Evolutionary conservation across 805 yeast genomes (phyloP), one percentile per base, ranked within the genome.

Genomic region (Pichia insulana): DNA sequence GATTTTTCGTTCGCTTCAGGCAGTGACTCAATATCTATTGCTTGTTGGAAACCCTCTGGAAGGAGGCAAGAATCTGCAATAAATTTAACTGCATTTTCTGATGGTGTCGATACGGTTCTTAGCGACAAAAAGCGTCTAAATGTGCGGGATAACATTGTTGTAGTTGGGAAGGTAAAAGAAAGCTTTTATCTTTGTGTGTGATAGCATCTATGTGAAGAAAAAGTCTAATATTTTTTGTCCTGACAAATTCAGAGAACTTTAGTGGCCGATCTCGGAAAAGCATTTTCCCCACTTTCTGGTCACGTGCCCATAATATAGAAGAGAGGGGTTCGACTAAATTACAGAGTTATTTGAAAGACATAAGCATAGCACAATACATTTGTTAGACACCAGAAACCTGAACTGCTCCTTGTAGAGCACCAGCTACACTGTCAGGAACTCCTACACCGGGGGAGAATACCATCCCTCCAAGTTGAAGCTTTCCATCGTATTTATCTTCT

Each of bases 41-140:
- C 75, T 46, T 64, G 66, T 9, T 53, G 22, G 10, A 63, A 25
- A 7, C 63, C 62, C 8, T 66, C 56, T 10, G 80, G 80, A 10
- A 71, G 55, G 20, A 76, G 70, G n/a, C 57, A 54, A 47, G 55
- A 58, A 40, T 73, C 76, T 12, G 77, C 64, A 8, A 80, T 65
- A 55, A 80, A 83, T 55, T 83, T 83, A 42, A 83, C 61, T 1
- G 92, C 88, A 58, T 83, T 78, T 40, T 78, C 84, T 54, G 82
- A 82, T 12, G 92, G 92, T 0, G 92, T 83, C 2, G 80, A 66
- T 16, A 72, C 55, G 0, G 86, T 65, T 48, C 71, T 65, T 4
- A 61, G 38, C 1, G 56, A 46, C 12, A 36, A 16, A 16, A n/a
- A 37, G 13, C 44, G 27, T 15, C 33, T 34, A 3, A 30, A 34